These are phyloP conservation scores for Pachyrhizus erosus DNA, from an alignment of 306 rosid genomes.

Conservation along the genomic window DNA sequence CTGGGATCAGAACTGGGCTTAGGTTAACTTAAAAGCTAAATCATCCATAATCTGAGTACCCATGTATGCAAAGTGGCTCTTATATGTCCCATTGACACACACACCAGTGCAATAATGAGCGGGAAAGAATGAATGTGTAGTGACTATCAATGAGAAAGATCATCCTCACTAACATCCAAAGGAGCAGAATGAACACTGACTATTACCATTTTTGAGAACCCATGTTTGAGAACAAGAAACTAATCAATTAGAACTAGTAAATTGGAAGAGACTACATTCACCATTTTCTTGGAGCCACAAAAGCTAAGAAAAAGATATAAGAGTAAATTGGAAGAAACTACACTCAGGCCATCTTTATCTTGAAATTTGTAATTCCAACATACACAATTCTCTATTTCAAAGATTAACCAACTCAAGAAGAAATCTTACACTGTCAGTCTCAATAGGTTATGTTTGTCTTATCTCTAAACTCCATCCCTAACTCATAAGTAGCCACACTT, in stretches of 20 bases:
- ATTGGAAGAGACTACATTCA: slow-evolving; percentile 7
- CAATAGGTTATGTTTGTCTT: not conserved
- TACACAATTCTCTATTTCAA: not conserved
- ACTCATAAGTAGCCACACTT: not conserved
- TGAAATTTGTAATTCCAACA: not conserved
- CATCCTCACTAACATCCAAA: not conserved
- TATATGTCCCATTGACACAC: not conserved
- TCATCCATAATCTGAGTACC: not conserved
- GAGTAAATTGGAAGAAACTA: not conserved
- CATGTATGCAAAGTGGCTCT: not conserved
- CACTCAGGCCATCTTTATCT: not conserved
- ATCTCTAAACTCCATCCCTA: not conserved
- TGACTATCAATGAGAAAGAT: not conserved
- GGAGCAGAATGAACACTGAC: not conserved
- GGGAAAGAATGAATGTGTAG: not conserved
- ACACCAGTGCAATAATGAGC: not conserved
- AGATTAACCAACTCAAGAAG: slow-evolving; percentile 1
- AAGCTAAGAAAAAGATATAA: not conserved
- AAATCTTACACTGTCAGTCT: not conserved
- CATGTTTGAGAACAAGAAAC: slow-evolving; percentile 1
- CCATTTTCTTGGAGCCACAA: slow-evolving; percentile 17
- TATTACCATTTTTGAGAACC: not conserved
- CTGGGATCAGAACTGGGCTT: not conserved
- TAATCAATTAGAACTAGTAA: not conserved
- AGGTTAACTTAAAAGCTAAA: not conserved